Conservation (phyloP, 805 yeast genomes). For the Zygosaccharomyces rouxii region DNA sequence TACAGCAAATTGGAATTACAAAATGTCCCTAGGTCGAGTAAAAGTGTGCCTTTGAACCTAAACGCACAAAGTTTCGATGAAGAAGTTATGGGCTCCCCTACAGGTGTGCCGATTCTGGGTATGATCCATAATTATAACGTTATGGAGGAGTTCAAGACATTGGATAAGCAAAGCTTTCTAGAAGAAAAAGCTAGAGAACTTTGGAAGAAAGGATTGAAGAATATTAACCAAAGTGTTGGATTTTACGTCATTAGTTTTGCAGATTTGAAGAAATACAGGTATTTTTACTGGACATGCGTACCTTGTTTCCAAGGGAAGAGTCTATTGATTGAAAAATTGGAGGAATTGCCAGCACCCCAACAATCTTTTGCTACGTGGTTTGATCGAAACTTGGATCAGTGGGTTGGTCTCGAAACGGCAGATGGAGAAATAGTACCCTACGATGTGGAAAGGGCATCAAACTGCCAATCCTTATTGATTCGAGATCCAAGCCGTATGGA, state of each 20-base stretch:
- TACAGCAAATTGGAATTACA: slow-evolving; percentile 27
- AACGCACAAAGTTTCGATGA: slow-evolving; percentile 35
- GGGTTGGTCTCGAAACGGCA: slow-evolving; percentile 30
- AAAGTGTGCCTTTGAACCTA: slow-evolving; percentile 22
- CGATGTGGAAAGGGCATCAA: slow-evolving; percentile 6
- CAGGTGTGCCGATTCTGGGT: slow-evolving; percentile 34
- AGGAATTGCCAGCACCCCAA: background rate
- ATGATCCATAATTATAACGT: slow-evolving; percentile 65
- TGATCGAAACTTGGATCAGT: slow-evolving; percentile 17
- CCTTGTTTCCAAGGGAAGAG: slow-evolving; percentile 49
- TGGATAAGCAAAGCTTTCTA: slow-evolving; percentile 61
- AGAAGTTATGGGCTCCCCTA: slow-evolving; percentile 6
- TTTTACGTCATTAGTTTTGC: slow-evolving; percentile 66
- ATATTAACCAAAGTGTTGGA: slow-evolving; percentile 24
- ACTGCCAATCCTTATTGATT: slow-evolving; percentile 33
- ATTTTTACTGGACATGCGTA: slow-evolving; percentile 84
- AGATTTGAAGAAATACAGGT: slow-evolving; percentile 83
- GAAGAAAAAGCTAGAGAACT: slow-evolving; percentile 36
- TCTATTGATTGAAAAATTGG: slow-evolving; percentile 10
- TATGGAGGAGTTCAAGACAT: slow-evolving; percentile 71
- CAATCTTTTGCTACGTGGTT: slow-evolving; percentile 19
- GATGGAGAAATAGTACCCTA: slow-evolving; percentile 20
- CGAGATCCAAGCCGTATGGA: slow-evolving; percentile 38
- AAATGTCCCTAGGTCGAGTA: slow-evolving; percentile 14
- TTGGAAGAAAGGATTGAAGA: slow-evolving; percentile 28